A percentile compares a stretch with the other conserved stretches of the same genome.
Evolutionary conservation across 1,139 yeast genomes (phyloP).

Genomic region (Nakaseomyces bracarensis): DNA sequence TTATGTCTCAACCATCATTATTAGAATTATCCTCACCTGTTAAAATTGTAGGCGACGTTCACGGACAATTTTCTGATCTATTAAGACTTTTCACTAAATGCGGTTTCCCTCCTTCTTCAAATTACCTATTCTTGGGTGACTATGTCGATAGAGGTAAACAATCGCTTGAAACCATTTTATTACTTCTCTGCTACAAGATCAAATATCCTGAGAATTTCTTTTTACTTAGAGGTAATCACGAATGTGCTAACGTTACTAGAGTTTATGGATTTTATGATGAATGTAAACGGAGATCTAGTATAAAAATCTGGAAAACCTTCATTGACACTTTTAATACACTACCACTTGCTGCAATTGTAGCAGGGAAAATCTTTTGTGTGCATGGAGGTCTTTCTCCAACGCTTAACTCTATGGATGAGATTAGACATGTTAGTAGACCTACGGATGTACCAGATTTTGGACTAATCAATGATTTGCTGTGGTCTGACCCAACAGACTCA

Average conservation of each 20-base stretch:
- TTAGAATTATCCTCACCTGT: conserved; percentile 85
- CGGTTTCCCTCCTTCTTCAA: conserved; percentile 97
- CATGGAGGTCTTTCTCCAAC: conserved; percentile 97
- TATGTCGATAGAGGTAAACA: conserved; percentile 98
- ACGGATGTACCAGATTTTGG: conserved; percentile 98
- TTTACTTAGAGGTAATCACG: conserved; percentile 90
- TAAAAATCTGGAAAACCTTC: conserved; percentile 96
- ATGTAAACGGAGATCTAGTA: conserved; percentile 92
- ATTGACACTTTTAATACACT: conserved; percentile 96
- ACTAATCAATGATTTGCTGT: conserved; percentile 81
- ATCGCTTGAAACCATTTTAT: conserved; percentile 86
- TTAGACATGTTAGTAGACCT: conserved; percentile 96
- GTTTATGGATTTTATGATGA: conserved; percentile 95
- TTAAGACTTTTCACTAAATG: conserved; percentile 93
- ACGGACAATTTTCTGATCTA: conserved; percentile 93
- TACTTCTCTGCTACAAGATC: conserved; percentile 86
- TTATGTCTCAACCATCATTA: conserved; percentile 73
- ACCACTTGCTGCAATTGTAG: conserved; percentile 95
- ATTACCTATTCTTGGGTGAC: conserved; percentile 88
- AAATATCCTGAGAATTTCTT: conserved; percentile 96
- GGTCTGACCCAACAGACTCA: conserved; percentile 98
- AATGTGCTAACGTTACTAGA: conserved; percentile 92
- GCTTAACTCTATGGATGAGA: conserved; percentile 93
- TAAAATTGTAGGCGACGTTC: conserved; percentile 84
- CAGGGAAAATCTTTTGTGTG: conserved; percentile 94